phyloP scores from a whole-genome alignment of 2,329 filamentous ascomycete species.

The Fusarium pseudocircinatum region DNA sequence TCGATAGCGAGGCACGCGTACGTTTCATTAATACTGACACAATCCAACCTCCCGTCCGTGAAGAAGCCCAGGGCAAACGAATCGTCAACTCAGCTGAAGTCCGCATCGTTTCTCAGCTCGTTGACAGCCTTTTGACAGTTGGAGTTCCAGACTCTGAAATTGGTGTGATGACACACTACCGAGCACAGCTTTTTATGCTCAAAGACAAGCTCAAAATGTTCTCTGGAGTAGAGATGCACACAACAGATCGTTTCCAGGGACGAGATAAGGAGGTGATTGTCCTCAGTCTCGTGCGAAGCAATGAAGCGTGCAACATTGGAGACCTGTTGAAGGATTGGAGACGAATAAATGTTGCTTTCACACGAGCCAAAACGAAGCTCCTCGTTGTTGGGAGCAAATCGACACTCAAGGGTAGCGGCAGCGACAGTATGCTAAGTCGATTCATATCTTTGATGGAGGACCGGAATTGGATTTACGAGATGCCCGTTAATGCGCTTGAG shows the following conservation, averaged over 20 bases:
- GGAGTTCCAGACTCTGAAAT: conserved; percentile 82
- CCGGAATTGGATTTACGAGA: conserved; percentile 81
- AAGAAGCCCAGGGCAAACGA: conserved; percentile 82
- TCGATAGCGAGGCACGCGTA: conserved; percentile 77
- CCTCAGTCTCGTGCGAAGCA: conserved; percentile 86
- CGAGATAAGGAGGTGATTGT: conserved; percentile 94
- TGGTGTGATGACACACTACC: conserved; percentile 96
- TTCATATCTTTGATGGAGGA: conserved; percentile 83
- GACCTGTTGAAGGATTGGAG: conserved; percentile 92
- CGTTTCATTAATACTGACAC: conserved; percentile 90
- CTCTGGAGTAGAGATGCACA: conserved; percentile 87
- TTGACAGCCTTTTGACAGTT: conserved; percentile 77
- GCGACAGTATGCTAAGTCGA: conserved; percentile 77
- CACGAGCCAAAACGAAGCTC: conserved; percentile 89
- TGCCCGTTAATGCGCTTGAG: conserved; percentile 71
- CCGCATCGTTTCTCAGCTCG: conserved; percentile 79
- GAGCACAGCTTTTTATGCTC: conserved; percentile 86
- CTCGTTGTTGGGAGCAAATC: conserved; percentile 84
- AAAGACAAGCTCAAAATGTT: conserved; percentile 73
- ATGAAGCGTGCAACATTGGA: conserved; percentile 83
- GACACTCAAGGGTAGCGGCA: conserved; percentile 79
- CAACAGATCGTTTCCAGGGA: conserved; percentile 95
- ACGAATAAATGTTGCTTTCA: conserved; percentile 95
- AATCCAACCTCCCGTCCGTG: conserved; percentile 70
- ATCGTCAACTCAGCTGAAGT: conserved; percentile 91